Conservation (phyloP, 345 rosid species). For the Gossypium raimondii region DNA sequence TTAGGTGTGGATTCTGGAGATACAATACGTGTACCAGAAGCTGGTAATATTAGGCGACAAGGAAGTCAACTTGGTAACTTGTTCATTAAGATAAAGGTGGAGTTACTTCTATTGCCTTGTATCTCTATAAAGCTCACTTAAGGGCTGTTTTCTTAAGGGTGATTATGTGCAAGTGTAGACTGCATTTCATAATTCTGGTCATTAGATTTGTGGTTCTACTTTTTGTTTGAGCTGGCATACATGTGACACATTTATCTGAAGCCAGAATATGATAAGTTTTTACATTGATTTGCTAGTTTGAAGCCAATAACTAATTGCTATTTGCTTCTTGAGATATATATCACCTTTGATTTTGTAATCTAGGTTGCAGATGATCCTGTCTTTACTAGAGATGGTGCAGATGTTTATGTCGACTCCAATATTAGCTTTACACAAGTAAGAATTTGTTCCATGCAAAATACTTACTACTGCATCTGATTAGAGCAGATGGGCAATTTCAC, state of each 20-base stretch:
- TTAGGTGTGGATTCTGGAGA: slow-evolving; percentile 87
- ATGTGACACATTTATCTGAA: not conserved
- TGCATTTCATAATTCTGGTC: not conserved
- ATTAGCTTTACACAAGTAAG: slow-evolving; percentile 91
- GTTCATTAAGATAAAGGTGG: slow-evolving; percentile 74
- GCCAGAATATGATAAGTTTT: not conserved
- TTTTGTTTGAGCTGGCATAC: not conserved
- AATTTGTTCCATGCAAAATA: slow-evolving; percentile 14
- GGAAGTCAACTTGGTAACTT: slow-evolving; percentile 66
- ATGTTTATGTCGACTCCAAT: slow-evolving; percentile 72
- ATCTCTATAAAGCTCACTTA: not conserved
- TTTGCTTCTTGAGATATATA: not conserved
- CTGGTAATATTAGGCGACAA: slow-evolving; percentile 61
- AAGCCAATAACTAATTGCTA: not conserved
- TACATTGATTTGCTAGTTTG: not conserved
- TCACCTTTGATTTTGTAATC: slow-evolving; percentile 20
- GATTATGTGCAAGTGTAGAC: not conserved
- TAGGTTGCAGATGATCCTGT: slow-evolving; percentile 77
- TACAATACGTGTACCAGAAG: slow-evolving; percentile 60
- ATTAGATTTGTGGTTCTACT: not conserved
- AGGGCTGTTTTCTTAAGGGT: slow-evolving; percentile 1
- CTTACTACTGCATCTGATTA: slow-evolving; percentile 7
- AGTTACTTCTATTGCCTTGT: slow-evolving; percentile 6
- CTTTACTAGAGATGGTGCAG: slow-evolving; percentile 86
- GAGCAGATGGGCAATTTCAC: not conserved